A percentile compares a stretch with the other conserved stretches of the same genome.
Evolutionary conservation across 441 rosid genomes (phyloP).

Genomic region (Adansonia rubrostipa): DNA sequence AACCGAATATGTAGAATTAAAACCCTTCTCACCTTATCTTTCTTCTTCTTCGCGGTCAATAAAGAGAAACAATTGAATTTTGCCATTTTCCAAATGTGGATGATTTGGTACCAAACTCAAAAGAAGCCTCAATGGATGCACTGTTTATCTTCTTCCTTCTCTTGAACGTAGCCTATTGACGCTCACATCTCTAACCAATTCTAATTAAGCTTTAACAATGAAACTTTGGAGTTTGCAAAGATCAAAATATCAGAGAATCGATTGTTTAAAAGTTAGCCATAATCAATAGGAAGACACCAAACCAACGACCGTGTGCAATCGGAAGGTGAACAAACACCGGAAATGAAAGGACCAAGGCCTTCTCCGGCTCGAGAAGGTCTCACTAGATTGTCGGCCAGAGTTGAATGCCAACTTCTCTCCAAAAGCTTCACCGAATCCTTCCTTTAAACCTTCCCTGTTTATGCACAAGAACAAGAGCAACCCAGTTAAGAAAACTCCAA

Average conservation of each 20-base stretch:
- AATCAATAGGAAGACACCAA: conserved; percentile 76
- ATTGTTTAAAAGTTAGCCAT: conserved; percentile 57
- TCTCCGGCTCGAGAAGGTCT: conserved; percentile 51
- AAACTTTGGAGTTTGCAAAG: conserved; percentile 16
- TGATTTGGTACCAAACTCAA: conserved; percentile 15
- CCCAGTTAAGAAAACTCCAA: conserved; percentile 18
- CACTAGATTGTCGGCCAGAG: conserved; percentile 73
- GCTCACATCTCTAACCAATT: conserved; percentile 44
- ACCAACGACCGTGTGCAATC: conserved; percentile 40
- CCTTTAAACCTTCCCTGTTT: conserved; percentile 32
- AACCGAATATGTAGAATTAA: conserved; percentile 11
- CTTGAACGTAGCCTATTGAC: conserved; percentile 6
- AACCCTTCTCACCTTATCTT: conserved; percentile 48
- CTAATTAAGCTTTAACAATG: conserved; percentile 14
- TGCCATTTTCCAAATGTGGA: conserved; percentile 42
- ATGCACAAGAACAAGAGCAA: conserved; percentile 4
- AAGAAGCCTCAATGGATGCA: conserved; percentile 18
- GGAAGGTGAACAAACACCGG: conserved; percentile 39
- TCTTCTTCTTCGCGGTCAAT: conserved; percentile 44
- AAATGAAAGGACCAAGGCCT: conserved; percentile 44
- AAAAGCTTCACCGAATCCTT: conserved; percentile 45
- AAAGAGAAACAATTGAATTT: conserved; percentile 53
- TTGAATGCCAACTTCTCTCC: conserved; percentile 50
- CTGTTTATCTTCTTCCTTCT: conserved; percentile 17
- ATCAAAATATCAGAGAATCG: conserved; percentile 32